These are phyloP conservation scores for Jasminum sambac DNA, from an alignment of 257 asterid genomes.

Conservation along the genomic window DNA sequence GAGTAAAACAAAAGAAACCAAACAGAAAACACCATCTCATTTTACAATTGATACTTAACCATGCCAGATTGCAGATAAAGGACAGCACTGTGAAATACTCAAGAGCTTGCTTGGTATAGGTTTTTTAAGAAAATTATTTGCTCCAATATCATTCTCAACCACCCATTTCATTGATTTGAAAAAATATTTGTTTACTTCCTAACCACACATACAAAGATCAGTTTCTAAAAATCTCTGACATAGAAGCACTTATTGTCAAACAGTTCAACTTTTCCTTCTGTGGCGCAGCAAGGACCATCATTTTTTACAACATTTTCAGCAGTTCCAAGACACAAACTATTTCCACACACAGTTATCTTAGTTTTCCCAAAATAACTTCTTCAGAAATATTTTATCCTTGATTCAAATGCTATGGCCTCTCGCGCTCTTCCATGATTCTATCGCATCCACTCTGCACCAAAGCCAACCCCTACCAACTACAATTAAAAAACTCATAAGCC, in stretches of 20 bases:
- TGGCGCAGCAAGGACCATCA: background rate
- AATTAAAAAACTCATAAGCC: background rate
- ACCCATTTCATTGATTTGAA: no score
- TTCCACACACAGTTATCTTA: background rate
- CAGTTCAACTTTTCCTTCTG: background rate
- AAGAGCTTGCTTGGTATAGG: no score
- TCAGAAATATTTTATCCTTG: background rate
- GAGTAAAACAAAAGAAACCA: conserved; percentile 17
- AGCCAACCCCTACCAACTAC: background rate
- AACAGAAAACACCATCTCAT: background rate
- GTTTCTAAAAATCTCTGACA: no score
- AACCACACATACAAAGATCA: no score
- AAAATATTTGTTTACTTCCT: no score
- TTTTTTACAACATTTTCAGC: background rate
- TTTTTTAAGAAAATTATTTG: no score
- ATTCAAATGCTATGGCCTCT: background rate
- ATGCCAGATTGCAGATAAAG: background rate
- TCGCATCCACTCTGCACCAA: background rate
- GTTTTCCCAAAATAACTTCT: background rate
- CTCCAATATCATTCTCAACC: no score
- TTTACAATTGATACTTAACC: background rate
- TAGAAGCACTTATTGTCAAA: background rate
- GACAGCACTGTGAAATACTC: background rate
- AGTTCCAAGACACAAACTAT: background rate
- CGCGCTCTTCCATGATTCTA: background rate